Evolutionary conservation across 345 rosid genomes (phyloP), one percentile per base, ranked within the genome.

Genomic region (Gossypioides kirkii): DNA sequence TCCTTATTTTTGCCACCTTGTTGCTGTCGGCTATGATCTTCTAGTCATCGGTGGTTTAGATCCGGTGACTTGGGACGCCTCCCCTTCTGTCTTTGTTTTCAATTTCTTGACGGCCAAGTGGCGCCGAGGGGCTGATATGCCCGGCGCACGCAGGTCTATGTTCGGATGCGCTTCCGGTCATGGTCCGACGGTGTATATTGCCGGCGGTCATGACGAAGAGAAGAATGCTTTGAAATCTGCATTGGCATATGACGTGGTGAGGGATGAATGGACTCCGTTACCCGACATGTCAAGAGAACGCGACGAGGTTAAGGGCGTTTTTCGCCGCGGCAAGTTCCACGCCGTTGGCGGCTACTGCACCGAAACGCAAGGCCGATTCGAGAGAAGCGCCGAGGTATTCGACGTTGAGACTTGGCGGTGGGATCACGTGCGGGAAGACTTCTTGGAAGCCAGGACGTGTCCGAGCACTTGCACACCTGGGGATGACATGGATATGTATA

Each of bases 281-380:
- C 93, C 97, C 10, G 87, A 90, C 85, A 89, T 94, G 98, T 77
- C 85, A 13, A 77, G 61, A 16, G 87, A 86, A 61, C 87, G 98
- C 6, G 97, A 90, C 52, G 98, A 91, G 71, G 89, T 96, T 73
- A 78, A 82, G 61, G 91, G 79, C 0, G n/a, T 88, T 6, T 90
- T 89, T 85, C 83, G 70, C 10, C 61, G 66, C 58, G 92, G 97
- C 79, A 88, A 49, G 81, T 79, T 91, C 84, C 91, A 82, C 63
- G 96, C 82, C 76, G 75, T 92, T 11, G 88, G 97, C 7, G 98
- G 98, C 3, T 94, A 94, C 70, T 6, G 80, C 32, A 94, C 93
- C 2, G 91, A 86, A 76, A 68, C 59, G 84, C 98, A 94, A 73
- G 98, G 98, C 0, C 72, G 71, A 14, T 91, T 91, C 17, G 81